Evolutionary conservation across 2,329 filamentous ascomycete genomes (phyloP).

Genomic region (Fusarium sp.): DNA sequence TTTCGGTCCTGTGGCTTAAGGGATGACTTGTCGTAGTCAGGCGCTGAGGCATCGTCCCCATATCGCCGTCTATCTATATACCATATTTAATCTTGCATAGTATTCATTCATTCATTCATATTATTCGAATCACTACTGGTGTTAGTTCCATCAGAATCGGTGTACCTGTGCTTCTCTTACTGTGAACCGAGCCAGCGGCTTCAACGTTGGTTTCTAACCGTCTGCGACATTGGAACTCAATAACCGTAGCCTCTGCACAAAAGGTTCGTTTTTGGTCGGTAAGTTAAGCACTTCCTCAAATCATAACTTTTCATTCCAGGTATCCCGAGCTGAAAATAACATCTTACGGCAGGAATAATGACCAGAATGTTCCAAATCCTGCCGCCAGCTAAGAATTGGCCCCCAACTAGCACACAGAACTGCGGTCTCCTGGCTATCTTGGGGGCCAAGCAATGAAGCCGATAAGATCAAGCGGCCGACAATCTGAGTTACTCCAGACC

Average conservation of each 20-base stretch:
- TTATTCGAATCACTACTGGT: fast-evolving
- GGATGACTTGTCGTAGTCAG: neutral
- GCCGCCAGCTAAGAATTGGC: neutral
- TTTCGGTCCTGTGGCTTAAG: conserved; percentile 49
- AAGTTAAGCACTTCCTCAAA: neutral
- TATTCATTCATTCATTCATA: neutral
- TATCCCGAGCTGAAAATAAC: no score
- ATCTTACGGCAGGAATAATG: neutral
- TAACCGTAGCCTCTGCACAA: neutral
- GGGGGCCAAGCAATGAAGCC: neutral
- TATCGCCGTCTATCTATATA: neutral
- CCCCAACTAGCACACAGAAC: neutral
- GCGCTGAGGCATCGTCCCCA: no score
- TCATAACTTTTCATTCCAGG: fast-evolving
- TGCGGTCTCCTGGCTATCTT: neutral
- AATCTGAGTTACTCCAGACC: neutral
- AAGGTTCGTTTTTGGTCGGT: neutral
- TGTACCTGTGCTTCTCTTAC: neutral
- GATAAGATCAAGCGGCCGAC: neutral
- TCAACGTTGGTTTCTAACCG: neutral
- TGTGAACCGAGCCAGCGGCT: neutral
- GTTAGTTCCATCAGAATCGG: neutral
- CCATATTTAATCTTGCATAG: neutral
- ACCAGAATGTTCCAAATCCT: neutral
- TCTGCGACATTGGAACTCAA: neutral